Percentiles rank a stretch among this genome's conserved stretches.
These are phyloP conservation scores for Trichoderma koningiopsis DNA, from an alignment of 2,329 filamentous ascomycete genomes.

Conservation along the genomic window DNA sequence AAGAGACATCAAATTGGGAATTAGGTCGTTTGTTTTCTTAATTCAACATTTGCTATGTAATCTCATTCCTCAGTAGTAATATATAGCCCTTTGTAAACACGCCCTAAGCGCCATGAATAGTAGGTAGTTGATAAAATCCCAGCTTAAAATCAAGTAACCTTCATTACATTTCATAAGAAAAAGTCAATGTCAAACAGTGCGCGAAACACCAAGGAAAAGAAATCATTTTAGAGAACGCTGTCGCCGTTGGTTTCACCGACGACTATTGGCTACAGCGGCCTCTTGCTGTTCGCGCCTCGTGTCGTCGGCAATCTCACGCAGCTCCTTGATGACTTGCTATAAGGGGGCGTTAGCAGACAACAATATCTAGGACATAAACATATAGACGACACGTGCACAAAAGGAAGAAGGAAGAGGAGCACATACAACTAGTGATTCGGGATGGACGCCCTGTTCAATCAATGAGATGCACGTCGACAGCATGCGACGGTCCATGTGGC, in stretches of 20 bases:
- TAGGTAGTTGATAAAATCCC: constrained; percentile 2
- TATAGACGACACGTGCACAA: neutral
- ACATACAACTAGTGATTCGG: constrained; percentile 87
- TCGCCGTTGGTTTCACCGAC: constrained; percentile 2
- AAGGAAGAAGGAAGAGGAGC: no score
- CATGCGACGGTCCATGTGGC: constrained; percentile 85
- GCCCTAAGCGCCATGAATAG: constrained; percentile 8
- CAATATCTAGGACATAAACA: neutral
- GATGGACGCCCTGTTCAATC: constrained; percentile 96
- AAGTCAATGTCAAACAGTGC: neutral
- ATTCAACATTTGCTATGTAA: constrained; percentile 13
- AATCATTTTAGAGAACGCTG: neutral
- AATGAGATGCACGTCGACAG: constrained; percentile 94
- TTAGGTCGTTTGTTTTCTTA: neutral
- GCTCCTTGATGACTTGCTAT: constrained; percentile 62
- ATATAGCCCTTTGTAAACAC: constrained; percentile 6
- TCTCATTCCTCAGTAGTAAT: neutral
- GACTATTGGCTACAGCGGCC: constrained; percentile 15
- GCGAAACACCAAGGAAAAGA: neutral
- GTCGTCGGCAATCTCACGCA: constrained; percentile 58
- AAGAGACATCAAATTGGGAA: neutral
- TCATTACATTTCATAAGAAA: neutral
- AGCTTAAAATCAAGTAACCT: neutral
- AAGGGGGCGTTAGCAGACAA: neutral
- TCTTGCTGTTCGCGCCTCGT: constrained; percentile 41